Percentiles rank a stretch among this genome's conserved stretches.
These are phyloP conservation scores for Stereum hirsutum DNA, from an alignment of 1,284 basidiomycete genomes.

Conservation along the genomic window DNA sequence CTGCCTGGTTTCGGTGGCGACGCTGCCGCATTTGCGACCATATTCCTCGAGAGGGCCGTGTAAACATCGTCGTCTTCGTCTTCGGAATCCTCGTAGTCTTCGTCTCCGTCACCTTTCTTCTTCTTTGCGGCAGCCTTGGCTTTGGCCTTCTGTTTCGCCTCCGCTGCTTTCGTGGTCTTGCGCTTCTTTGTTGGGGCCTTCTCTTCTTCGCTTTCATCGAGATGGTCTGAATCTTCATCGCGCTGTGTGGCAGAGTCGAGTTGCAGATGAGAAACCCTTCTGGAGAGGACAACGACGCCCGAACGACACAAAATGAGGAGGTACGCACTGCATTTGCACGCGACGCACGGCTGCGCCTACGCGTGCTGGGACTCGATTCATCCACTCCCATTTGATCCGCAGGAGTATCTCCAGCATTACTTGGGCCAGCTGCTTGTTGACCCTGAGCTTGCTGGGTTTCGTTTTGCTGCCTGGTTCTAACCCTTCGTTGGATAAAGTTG, in stretches of 20 bases:
- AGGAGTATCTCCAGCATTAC: conserved; percentile 22
- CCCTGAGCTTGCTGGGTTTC: too few species aligned
- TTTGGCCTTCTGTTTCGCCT: conserved; percentile 27
- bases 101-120: conserved; percentile 36
- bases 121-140: conserved; percentile 38
- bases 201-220: conserved; percentile 49
- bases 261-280: too few species aligned
- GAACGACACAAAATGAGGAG: not conserved
- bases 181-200: conserved; percentile 33
- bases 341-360: not conserved
- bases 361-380: conserved; percentile 12
- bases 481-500: conserved; percentile 54
- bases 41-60: conserved; percentile 48
- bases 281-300: not conserved
- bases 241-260: too few species aligned
- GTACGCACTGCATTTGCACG: not conserved
- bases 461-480: conserved; percentile 27
- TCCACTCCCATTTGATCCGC: conserved; percentile 24
- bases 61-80: conserved; percentile 37
- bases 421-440: conserved; percentile 40
- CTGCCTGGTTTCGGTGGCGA: conserved; percentile 58
- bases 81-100: conserved; percentile 36
- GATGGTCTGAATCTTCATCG: conserved; percentile 64
- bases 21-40: conserved; percentile 30
- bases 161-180: conserved; percentile 30